A percentile compares a stretch with the other conserved stretches of the same genome.
Conservation (phyloP, 768 basidiomycete species). For the Russula brevipes region DNA sequence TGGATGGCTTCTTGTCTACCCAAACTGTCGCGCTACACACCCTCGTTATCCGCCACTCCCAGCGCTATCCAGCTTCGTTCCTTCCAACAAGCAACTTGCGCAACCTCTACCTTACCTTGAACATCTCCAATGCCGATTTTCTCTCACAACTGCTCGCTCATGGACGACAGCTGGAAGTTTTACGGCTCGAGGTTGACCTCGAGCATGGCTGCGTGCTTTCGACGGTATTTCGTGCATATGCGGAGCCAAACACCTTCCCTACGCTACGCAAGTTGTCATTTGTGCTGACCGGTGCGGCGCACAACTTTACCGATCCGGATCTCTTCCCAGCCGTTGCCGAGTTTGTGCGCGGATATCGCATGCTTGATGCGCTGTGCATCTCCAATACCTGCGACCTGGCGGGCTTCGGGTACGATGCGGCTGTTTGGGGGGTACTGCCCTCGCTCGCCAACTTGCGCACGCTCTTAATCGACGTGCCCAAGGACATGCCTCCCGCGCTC, state of each 20-base stretch:
- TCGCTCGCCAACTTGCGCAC: constrained; percentile 47
- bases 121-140: constrained; percentile 45
- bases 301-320: constrained; percentile 46
- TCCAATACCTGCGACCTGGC: constrained; percentile 37
- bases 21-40: constrained; percentile 15
- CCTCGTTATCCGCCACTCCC: constrained; percentile 13
- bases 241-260: constrained; percentile 39
- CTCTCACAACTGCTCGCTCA: constrained; percentile 56
- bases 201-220: constrained; percentile 33
- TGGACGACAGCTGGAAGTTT: constrained; percentile 59
- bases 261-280: constrained; percentile 64
- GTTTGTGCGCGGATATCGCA: constrained; percentile 52
- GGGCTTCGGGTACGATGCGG: constrained; percentile 62
- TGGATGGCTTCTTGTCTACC: constrained; percentile 41
- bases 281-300: constrained; percentile 27
- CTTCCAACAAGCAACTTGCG: constrained; percentile 61
- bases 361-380: constrained; percentile 51
- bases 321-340: constrained; percentile 65
- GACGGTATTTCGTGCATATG: constrained; percentile 43
- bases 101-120: constrained; percentile 51
- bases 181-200: constrained; percentile 52
- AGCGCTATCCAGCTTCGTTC: constrained; percentile 45
- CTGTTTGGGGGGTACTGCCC: constrained; percentile 67
- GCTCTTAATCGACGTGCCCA: constrained; percentile 57
- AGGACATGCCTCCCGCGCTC: constrained; percentile 55